Conservation (phyloP, 2,329 filamentous ascomycete genomes). For the Tolypocladium paradoxum region DNA sequence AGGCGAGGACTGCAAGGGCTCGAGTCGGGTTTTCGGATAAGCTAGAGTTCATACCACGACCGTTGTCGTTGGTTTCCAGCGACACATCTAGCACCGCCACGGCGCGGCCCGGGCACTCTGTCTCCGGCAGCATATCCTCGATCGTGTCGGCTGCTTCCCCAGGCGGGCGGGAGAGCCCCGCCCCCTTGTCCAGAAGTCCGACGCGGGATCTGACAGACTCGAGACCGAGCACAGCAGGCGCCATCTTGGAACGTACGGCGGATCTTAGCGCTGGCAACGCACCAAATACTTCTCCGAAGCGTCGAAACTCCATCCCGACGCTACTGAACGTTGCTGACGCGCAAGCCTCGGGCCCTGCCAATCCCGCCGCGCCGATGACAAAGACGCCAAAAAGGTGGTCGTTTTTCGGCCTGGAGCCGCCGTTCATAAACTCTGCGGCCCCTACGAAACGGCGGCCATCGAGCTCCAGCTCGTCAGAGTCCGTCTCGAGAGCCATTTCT, state of each 20-base stretch:
- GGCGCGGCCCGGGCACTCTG: conserved; percentile 57
- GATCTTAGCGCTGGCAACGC: conserved; percentile 8
- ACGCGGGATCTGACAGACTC: conserved; percentile 34
- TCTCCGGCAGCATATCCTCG: conserved; percentile 72
- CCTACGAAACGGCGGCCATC: conserved; percentile 35
- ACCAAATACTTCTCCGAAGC: conserved; percentile 26
- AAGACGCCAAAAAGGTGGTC: conserved; percentile 49
- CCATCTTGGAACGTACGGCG: conserved; percentile 46
- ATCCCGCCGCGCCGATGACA: conserved; percentile 34
- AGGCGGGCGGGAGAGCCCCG: conserved; percentile 28
- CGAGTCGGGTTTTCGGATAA: conserved; percentile 78
- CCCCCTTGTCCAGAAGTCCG: conserved; percentile 25
- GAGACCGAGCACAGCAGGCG: conserved; percentile 60
- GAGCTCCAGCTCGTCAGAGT: conserved; percentile 36
- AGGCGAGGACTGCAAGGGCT: conserved; percentile 35
- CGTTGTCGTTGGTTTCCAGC: conserved; percentile 73
- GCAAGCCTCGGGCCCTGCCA: conserved; percentile 21
- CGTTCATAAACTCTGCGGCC: conserved; percentile 33
- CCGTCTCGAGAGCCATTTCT: conserved; percentile 16
- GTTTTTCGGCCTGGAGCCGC: conserved; percentile 48
- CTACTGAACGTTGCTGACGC: conserved; percentile 31
- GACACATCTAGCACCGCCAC: conserved; percentile 73
- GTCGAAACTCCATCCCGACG: conserved; percentile 50
- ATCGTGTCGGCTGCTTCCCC: conserved; percentile 50
- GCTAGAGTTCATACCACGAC: conserved; percentile 72